A percentile compares a stretch with the other conserved stretches of the same genome.
Evolutionary conservation across 2,329 filamentous ascomycete genomes (phyloP).

Genomic region (Colletotrichum gigasporum): DNA sequence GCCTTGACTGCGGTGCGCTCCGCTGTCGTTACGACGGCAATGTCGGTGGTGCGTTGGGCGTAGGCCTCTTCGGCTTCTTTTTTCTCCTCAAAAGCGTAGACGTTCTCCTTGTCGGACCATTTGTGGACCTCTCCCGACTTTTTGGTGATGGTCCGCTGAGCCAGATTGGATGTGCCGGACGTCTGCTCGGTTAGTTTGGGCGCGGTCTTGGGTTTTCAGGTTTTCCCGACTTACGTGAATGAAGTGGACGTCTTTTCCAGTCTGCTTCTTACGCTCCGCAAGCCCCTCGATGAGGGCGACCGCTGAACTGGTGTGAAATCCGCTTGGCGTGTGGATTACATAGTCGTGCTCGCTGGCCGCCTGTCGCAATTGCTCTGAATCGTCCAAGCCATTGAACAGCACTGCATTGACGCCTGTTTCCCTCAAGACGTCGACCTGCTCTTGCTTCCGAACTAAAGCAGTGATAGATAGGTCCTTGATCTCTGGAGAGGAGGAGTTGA

Average conservation of each 20-base stretch:
- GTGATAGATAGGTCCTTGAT: conserved; percentile 35
- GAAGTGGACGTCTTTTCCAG: conserved; percentile 45
- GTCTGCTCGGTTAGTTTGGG: conserved; percentile 38
- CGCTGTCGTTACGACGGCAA: conserved; percentile 51
- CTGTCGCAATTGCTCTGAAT: conserved; percentile 33
- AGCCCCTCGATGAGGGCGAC: conserved; percentile 54
- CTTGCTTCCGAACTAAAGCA: conserved; percentile 38
- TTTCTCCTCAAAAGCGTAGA: conserved; percentile 51
- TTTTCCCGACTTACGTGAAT: conserved; percentile 46
- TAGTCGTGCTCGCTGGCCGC: conserved; percentile 41
- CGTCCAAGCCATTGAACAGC: conserved; percentile 30
- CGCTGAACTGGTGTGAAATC: conserved; percentile 47
- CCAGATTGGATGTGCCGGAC: conserved; percentile 54
- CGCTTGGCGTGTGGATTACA: conserved; percentile 53
- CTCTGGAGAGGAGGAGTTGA: conserved; percentile 32
- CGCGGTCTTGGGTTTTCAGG: too few species aligned
- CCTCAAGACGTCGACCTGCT: conserved; percentile 36
- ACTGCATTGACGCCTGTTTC: conserved; percentile 25
- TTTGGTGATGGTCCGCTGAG: conserved; percentile 49
- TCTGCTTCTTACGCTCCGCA: conserved; percentile 44
- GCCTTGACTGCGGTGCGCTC: conserved; percentile 52
- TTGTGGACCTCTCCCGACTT: conserved; percentile 37
- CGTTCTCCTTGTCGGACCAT: conserved; percentile 54
- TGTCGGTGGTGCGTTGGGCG: conserved; percentile 53
- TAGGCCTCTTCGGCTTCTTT: conserved; percentile 49